Evolutionary conservation across 805 yeast genomes (phyloP).

Genomic region (Scheffersomyces amazonensis): DNA sequence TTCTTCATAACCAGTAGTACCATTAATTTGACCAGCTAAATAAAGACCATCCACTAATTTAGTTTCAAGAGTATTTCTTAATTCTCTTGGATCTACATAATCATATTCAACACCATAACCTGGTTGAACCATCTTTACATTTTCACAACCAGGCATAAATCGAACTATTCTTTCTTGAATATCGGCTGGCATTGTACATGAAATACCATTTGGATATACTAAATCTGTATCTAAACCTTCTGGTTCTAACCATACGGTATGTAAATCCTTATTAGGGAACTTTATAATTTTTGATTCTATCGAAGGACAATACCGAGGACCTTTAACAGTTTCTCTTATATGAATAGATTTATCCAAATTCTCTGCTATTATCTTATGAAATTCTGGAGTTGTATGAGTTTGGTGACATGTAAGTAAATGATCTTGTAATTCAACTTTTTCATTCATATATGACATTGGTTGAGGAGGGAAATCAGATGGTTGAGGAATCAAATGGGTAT

Average conservation of each 20-base stretch:
- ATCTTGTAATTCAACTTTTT: constrained; percentile 53
- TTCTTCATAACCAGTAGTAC: constrained; percentile 98
- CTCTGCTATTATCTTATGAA: constrained; percentile 65
- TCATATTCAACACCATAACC: constrained; percentile 99
- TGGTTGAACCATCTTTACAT: constrained; percentile 85
- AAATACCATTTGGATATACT: constrained; percentile 96
- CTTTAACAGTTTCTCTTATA: constrained; percentile 89
- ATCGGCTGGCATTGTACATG: constrained; percentile 94
- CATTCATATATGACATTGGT: constrained; percentile 87
- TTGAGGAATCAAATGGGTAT: constrained; percentile 59
- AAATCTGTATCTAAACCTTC: constrained; percentile 86
- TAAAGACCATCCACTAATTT: constrained; percentile 73
- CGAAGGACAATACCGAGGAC: constrained; percentile 97
- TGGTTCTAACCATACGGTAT: constrained; percentile 93
- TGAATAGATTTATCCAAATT: constrained; percentile 85
- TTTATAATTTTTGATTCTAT: constrained; percentile 84
- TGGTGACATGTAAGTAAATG: constrained; percentile 69
- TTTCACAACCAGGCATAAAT: constrained; percentile 84
- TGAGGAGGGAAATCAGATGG: constrained; percentile 80
- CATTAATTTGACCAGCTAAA: constrained; percentile 96
- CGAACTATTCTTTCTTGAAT: constrained; percentile 73
- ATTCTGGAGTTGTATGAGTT: constrained; percentile 70
- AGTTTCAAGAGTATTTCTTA: constrained; percentile 75
- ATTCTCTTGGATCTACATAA: constrained; percentile 89
- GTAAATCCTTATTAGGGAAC: constrained; percentile 72